These are phyloP conservation scores for Phytopythium mirpurense DNA, from an alignment of 352 stramenopile genomes.

Conservation along the genomic window DNA sequence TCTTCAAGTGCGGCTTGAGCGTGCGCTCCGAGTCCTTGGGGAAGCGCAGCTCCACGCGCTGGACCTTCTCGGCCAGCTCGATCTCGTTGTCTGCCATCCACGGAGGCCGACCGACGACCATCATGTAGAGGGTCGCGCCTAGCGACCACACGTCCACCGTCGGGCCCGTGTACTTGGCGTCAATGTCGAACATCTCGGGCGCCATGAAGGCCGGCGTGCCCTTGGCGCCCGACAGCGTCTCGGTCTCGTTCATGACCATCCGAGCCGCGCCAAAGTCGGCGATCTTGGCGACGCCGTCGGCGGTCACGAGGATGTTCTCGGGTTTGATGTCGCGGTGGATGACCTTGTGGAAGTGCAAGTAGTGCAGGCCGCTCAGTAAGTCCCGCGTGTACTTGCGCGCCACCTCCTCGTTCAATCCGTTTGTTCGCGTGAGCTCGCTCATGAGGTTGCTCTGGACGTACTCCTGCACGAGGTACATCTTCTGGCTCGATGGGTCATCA, in stretches of 20 bases:
- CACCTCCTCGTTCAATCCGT: constrained; percentile 58
- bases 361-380: constrained; percentile 85
- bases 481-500: constrained; percentile 90
- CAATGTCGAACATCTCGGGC: constrained; percentile 89
- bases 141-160: constrained; percentile 88
- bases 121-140: constrained; percentile 90
- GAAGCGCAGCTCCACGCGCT: constrained; percentile 86
- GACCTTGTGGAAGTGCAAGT: constrained; percentile 92
- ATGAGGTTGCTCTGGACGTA: constrained; percentile 93
- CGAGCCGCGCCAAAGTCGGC: constrained; percentile 87
- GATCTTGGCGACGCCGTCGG: constrained; percentile 84
- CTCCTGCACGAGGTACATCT: constrained; percentile 95
- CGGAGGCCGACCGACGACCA: constrained; percentile 87
- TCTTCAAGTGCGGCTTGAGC: constrained; percentile 87
- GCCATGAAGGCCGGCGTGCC: constrained; percentile 89
- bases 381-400: constrained; percentile 88
- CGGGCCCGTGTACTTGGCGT: constrained; percentile 82
- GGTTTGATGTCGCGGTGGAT: constrained; percentile 93
- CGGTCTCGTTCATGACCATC: constrained; percentile 89
- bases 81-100: constrained; percentile 91
- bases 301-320: constrained; percentile 83
- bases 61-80: constrained; percentile 74
- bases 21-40: constrained; percentile 63
- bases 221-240: constrained; percentile 81
- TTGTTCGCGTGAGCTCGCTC: constrained; percentile 75